Conservation (phyloP, 2,329 filamentous ascomycete species). For the Aureobasidium lini region DNA sequence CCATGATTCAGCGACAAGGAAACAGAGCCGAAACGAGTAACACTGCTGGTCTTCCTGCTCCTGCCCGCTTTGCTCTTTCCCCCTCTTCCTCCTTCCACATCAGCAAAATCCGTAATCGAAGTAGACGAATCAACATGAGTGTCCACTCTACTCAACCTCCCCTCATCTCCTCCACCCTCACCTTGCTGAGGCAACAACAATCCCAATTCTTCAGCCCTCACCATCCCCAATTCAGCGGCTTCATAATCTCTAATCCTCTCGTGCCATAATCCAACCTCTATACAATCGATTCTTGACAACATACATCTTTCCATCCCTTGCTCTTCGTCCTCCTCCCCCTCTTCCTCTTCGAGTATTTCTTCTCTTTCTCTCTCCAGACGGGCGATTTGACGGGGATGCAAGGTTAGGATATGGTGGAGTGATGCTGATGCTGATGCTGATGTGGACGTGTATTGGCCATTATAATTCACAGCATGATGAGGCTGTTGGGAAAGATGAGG, state of each 20-base stretch:
- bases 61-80: neutral
- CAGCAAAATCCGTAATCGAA: neutral
- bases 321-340: neutral
- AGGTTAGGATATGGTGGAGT: neutral
- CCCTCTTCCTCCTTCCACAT: neutral
- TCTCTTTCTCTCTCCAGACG: neutral
- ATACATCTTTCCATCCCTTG: neutral
- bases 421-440: neutral
- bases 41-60: neutral
- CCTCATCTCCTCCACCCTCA: neutral
- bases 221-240: neutral
- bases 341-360: neutral
- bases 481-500: too few species aligned
- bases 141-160: neutral
- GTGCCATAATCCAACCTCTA: slow-evolving; percentile 7
- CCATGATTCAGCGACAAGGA: neutral
- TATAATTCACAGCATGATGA: neutral
- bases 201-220: neutral
- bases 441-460: neutral
- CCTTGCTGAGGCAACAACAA: neutral
- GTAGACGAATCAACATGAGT: neutral
- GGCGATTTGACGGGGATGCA: neutral
- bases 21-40: neutral
- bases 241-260: neutral
- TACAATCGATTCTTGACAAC: slow-evolving; percentile 1